phyloP scores from a whole-genome alignment of 495 filamentous ascomycete species.

The Neurospora sp. region DNA sequence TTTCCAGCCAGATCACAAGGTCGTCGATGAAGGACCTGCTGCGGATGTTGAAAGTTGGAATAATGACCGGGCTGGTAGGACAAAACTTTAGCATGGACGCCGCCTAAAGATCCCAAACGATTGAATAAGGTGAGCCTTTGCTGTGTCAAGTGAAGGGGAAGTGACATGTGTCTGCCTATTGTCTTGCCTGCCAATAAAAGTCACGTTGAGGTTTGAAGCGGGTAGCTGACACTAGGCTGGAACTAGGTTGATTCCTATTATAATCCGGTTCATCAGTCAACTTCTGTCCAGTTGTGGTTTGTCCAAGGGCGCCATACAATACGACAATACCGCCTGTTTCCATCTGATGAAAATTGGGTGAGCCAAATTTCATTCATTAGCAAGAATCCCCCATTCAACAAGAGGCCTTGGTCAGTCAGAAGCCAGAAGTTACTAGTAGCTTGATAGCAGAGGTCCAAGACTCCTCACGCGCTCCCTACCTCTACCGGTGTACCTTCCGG shows the following conservation, averaged over 20 bases:
- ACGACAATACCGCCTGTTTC: not conserved
- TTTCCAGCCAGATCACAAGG: not conserved
- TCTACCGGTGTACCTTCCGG: not conserved
- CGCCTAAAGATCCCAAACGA: not conserved
- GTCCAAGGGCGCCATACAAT: not conserved
- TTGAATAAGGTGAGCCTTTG: not conserved
- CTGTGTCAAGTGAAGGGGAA: not conserved
- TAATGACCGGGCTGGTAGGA: not conserved
- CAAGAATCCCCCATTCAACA: not conserved
- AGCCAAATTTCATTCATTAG: not conserved
- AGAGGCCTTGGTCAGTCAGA: not conserved
- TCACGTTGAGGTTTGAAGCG: not conserved
- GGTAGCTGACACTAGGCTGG: not conserved
- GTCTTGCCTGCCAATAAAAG: not conserved
- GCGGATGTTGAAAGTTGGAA: not conserved
- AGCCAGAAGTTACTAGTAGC: not conserved
- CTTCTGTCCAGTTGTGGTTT: not conserved
- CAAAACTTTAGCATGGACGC: not conserved
- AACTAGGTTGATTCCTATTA: not conserved
- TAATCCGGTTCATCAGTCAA: not conserved
- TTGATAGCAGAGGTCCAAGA: not conserved
- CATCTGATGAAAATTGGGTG: not conserved
- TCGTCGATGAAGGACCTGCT: not conserved
- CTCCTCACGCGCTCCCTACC: not conserved
- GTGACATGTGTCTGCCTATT: not conserved